Evolutionary conservation across 305 asterid species (phyloP).

Genomic region (Solanum hybrid): DNA sequence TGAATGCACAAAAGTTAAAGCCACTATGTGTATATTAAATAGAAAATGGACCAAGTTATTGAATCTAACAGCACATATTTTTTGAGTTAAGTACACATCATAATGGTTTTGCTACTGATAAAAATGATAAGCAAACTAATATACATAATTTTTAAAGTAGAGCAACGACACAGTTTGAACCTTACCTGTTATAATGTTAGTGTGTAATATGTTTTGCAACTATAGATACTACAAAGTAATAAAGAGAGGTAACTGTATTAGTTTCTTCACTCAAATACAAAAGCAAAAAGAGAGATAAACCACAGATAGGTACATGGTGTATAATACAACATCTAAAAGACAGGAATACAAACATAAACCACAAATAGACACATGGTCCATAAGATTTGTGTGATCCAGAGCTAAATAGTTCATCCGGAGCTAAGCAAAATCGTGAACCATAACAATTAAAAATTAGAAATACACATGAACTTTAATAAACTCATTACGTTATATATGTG

Average conservation of each 20-base stretch:
- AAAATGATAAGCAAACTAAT: not conserved
- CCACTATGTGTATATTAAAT: not conserved
- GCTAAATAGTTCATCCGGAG: too few relatives aligned
- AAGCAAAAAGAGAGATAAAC: not conserved
- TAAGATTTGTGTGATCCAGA: too few relatives aligned
- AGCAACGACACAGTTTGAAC: not conserved
- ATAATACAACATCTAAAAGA: not conserved
- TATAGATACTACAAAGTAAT: not conserved
- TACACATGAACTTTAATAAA: too few relatives aligned
- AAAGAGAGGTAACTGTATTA: not conserved
- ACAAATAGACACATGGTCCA: too few relatives aligned
- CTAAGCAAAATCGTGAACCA: too few relatives aligned
- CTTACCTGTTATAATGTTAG: not conserved
- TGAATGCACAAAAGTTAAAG: not conserved
- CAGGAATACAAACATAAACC: not conserved
- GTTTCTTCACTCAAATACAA: not conserved
- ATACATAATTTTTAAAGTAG: not conserved
- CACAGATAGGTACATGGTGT: not conserved
- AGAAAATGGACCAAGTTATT: not conserved
- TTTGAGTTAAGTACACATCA: not conserved
- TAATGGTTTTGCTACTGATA: not conserved
- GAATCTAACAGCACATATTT: not conserved
- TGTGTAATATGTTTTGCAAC: not conserved
- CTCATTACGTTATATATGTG: too few relatives aligned
- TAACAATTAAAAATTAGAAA: too few relatives aligned